phyloP scores from a whole-genome alignment of 768 basidiomycete genomes.

The Myochromella boudieri region DNA sequence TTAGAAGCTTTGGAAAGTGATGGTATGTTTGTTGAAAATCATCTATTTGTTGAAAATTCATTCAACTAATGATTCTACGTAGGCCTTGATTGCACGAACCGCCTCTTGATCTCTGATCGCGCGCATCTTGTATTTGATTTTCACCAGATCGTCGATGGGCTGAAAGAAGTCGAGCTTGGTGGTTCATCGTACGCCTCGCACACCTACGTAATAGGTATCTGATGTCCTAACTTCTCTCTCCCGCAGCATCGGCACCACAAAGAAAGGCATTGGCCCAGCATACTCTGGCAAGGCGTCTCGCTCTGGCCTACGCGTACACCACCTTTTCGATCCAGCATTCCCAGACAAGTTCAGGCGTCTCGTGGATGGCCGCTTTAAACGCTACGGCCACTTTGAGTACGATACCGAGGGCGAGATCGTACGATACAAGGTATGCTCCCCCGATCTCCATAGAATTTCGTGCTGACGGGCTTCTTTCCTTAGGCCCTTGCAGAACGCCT shows the following conservation, averaged over 20 bases:
- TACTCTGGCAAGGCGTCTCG: conserved; percentile 98
- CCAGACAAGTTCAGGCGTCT: conserved; percentile 90
- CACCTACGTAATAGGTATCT: too few relatives aligned
- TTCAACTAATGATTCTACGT: too few relatives aligned
- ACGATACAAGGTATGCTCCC: conserved; percentile 74
- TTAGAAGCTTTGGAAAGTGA: conserved; percentile 82
- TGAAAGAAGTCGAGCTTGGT: conserved; percentile 97
- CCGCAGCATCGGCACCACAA: conserved; percentile 91
- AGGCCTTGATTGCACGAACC: conserved; percentile 85
- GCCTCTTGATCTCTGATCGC: conserved; percentile 92
- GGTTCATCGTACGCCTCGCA: conserved; percentile 69
- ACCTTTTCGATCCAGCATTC: conserved; percentile 89
- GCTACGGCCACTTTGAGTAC: conserved; percentile 97
- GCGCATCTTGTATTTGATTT: conserved; percentile 98
- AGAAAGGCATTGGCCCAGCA: conserved; percentile 97
- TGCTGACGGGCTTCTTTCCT: not conserved
- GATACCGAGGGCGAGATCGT: conserved; percentile 96
- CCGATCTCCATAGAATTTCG: not conserved
- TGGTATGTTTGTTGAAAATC: conserved; percentile 47
- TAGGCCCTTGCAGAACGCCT: conserved; percentile 83
- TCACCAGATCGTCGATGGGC: conserved; percentile 98
- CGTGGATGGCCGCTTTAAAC: conserved; percentile 96
- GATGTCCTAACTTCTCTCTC: too few relatives aligned
- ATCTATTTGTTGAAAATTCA: not conserved
- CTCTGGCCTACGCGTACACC: conserved; percentile 93